Evolutionary conservation across 768 basidiomycete genomes (phyloP).

Genomic region (Russula compacta): DNA sequence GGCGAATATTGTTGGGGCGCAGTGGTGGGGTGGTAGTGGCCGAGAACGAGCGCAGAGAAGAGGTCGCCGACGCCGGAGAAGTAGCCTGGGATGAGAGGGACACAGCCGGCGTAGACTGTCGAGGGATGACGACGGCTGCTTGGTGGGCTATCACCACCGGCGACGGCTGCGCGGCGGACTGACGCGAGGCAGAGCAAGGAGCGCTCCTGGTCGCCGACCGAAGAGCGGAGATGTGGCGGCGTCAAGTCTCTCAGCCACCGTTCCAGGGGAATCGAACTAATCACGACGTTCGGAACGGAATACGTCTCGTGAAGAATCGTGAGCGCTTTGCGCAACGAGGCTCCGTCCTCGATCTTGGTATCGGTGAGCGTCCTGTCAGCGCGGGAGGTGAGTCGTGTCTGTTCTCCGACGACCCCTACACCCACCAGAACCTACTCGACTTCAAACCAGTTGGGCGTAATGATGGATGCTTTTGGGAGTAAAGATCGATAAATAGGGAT

Average conservation of each 20-base stretch:
- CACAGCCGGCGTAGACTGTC: slow-evolving; percentile 55
- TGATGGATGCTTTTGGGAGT: slow-evolving; percentile 79
- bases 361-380: slow-evolving; percentile 62
- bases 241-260: slow-evolving; percentile 49
- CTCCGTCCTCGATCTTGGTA: slow-evolving; percentile 52
- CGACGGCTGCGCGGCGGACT: slow-evolving; percentile 28
- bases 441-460: slow-evolving; percentile 98
- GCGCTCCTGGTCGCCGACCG: slow-evolving; percentile 23
- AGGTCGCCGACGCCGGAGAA: slow-evolving; percentile 97
- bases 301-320: slow-evolving; percentile 66
- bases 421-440: slow-evolving; percentile 57
- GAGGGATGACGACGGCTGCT: slow-evolving; percentile 23
- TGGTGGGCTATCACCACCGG: background rate
- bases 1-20: background rate
- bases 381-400: background rate
- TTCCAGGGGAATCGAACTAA: slow-evolving; percentile 77
- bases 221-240: slow-evolving; percentile 36
- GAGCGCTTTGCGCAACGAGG: slow-evolving; percentile 61
- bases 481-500: slow-evolving; percentile 78
- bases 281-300: slow-evolving; percentile 77
- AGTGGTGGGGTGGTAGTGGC: slow-evolving; percentile 46
- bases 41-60: slow-evolving; percentile 87
- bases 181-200: slow-evolving; percentile 81
- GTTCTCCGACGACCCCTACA: background rate
- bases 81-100: slow-evolving; percentile 80